A percentile compares a stretch with the other conserved stretches of the same genome.
Evolutionary conservation across 305 asterid species (phyloP).

Genomic region (Rubia tinctorum): DNA sequence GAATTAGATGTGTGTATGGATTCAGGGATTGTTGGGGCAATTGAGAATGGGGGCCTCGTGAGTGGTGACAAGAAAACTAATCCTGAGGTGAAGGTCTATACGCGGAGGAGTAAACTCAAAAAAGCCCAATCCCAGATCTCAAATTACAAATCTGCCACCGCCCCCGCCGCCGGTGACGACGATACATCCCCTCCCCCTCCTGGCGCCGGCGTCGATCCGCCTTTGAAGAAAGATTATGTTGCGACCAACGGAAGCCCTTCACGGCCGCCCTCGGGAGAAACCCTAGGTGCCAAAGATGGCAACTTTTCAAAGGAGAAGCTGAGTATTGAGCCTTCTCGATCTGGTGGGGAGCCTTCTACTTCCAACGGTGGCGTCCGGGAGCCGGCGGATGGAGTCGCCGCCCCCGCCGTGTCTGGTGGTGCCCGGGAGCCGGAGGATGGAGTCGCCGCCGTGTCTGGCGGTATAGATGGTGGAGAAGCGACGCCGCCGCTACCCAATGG

Average conservation of each 20-base stretch:
- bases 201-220: slow-evolving; percentile 19
- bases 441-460: background rate
- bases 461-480: background rate
- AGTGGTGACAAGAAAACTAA: slow-evolving; percentile 33
- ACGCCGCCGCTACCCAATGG: background rate
- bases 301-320: slow-evolving; percentile 7
- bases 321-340: slow-evolving; percentile 3
- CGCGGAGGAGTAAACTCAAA: slow-evolving; percentile 34
- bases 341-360: slow-evolving; percentile 3
- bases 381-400: background rate
- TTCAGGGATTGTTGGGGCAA: slow-evolving; percentile 45
- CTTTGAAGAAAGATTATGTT: slow-evolving; percentile 1
- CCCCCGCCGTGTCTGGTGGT: background rate
- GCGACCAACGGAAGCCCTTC: background rate
- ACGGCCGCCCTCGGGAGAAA: slow-evolving; percentile 4
- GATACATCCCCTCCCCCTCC: slow-evolving; percentile 9
- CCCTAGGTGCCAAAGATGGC: slow-evolving; percentile 14
- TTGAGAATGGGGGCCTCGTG: slow-evolving; percentile 34
- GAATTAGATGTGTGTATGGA: slow-evolving; percentile 53
- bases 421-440: background rate
- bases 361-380: slow-evolving; percentile 4
- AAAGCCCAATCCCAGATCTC: slow-evolving; percentile 22
- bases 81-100: slow-evolving; percentile 38
- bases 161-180: slow-evolving; percentile 18
- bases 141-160: slow-evolving; percentile 21